Percentiles rank a stretch among this genome's conserved stretches.
phyloP scores from a whole-genome alignment of 129 eudicot species.

The Calendula officinalis region DNA sequence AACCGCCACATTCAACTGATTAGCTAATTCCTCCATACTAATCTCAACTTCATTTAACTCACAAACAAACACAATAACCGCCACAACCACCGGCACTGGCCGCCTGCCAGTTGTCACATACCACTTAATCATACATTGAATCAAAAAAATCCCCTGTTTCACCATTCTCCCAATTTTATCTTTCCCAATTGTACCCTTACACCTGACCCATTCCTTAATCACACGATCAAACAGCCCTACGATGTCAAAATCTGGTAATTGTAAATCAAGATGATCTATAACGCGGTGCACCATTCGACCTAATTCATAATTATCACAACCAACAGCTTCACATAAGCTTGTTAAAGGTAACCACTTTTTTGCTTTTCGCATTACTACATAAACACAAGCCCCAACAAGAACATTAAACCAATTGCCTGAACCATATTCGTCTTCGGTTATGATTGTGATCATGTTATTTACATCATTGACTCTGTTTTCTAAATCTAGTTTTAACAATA shows the following conservation, averaged over 20 bases:
- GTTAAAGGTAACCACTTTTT: slow-evolving; percentile 44
- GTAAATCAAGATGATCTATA: slow-evolving; percentile 44
- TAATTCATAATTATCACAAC: slow-evolving; percentile 57
- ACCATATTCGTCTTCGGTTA: slow-evolving; percentile 67
- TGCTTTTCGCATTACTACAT: slow-evolving; percentile 58
- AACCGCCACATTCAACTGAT: slow-evolving; percentile 48
- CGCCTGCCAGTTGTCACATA: slow-evolving; percentile 73
- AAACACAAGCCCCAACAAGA: slow-evolving; percentile 73
- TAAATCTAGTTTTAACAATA: slow-evolving; percentile 3
- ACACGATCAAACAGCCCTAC: slow-evolving; percentile 45
- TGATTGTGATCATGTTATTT: slow-evolving; percentile 45
- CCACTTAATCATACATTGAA: slow-evolving; percentile 85
- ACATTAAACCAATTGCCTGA: slow-evolving; percentile 69
- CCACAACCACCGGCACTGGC: slow-evolving; percentile 72
- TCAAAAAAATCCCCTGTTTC: slow-evolving; percentile 73
- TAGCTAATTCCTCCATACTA: slow-evolving; percentile 61
- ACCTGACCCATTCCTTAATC: slow-evolving; percentile 31
- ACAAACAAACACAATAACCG: slow-evolving; percentile 53
- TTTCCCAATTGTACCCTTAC: slow-evolving; percentile 21
- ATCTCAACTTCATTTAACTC: slow-evolving; percentile 50
- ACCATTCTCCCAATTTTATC: slow-evolving; percentile 42
- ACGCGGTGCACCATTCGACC: slow-evolving; percentile 80
- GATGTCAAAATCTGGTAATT: slow-evolving; percentile 68
- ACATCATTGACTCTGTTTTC: slow-evolving; percentile 38
- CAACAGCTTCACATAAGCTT: slow-evolving; percentile 37